phyloP scores from a whole-genome alignment of 2,329 filamentous ascomycete species.

The Botrytis tulipae region DNA sequence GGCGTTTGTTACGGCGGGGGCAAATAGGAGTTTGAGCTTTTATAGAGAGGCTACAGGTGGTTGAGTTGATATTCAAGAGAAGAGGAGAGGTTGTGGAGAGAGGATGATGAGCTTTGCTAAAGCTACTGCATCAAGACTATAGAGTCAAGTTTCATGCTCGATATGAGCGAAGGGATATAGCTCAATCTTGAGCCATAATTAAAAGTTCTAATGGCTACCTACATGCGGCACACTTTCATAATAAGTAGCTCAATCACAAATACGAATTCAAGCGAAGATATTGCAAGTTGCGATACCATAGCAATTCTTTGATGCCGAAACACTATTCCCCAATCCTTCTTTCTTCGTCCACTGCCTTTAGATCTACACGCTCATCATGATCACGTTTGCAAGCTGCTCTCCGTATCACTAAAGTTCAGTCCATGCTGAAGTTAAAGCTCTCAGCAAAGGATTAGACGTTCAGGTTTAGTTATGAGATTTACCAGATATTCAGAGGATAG shows the following conservation, averaged over 20 bases:
- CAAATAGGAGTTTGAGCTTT: slow-evolving; percentile 72
- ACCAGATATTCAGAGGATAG: neutral
- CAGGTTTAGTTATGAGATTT: no score
- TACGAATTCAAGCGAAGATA: neutral
- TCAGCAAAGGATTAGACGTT: no score
- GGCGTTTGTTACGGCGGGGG: slow-evolving; percentile 76
- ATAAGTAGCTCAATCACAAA: neutral
- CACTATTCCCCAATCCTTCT: neutral
- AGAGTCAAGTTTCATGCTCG: neutral
- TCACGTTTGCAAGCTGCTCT: neutral
- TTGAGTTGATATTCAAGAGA: slow-evolving; percentile 17
- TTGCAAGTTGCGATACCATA: neutral
- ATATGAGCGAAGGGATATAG: neutral
- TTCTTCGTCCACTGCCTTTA: neutral
- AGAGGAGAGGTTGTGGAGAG: no score
- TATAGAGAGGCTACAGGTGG: slow-evolving; percentile 78
- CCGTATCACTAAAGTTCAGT: no score
- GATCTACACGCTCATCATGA: neutral
- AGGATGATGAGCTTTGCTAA: neutral
- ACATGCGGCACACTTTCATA: neutral
- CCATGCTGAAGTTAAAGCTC: no score
- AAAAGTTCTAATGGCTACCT: neutral
- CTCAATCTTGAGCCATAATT: neutral
- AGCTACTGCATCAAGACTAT: neutral
- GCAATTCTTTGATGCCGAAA: neutral